These are phyloP conservation scores for Plantago major DNA, from an alignment of 257 asterid genomes.

Conservation along the genomic window DNA sequence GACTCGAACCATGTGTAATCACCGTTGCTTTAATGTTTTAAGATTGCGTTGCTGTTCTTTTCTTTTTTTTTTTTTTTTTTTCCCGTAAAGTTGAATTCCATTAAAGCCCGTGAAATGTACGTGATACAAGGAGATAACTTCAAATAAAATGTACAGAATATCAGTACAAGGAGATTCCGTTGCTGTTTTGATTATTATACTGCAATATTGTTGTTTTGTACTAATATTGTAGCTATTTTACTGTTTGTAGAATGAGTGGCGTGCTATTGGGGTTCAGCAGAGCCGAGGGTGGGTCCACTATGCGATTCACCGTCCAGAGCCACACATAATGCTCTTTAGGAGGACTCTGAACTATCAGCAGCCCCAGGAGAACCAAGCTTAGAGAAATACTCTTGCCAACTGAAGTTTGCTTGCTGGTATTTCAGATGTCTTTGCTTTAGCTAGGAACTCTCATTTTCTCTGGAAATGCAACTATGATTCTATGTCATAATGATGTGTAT, in stretches of 20 bases:
- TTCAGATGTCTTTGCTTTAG: neutral
- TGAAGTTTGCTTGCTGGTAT: constrained; percentile 18
- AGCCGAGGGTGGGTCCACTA: constrained; percentile 94
- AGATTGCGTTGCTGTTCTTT: too few relatives aligned
- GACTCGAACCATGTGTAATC: too few relatives aligned
- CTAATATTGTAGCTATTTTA: neutral
- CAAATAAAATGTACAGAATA: too few relatives aligned
- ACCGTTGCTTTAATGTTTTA: too few relatives aligned
- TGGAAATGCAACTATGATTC: constrained; percentile 25
- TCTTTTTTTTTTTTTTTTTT: too few relatives aligned
- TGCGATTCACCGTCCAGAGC: constrained; percentile 94
- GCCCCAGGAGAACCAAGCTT: constrained; percentile 49
- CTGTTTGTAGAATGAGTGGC: constrained; percentile 63
- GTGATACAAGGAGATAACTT: too few relatives aligned
- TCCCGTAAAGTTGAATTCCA: too few relatives aligned
- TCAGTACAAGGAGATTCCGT: too few relatives aligned
- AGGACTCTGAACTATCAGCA: constrained; percentile 49
- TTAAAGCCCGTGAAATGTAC: too few relatives aligned
- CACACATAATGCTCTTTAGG: constrained; percentile 68
- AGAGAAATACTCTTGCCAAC: constrained; percentile 41
- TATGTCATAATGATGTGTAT: constrained; percentile 9
- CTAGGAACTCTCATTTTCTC: constrained; percentile 22
- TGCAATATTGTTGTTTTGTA: neutral
- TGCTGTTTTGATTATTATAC: neutral
- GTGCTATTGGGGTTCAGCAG: constrained; percentile 86